Percentiles rank a stretch among this genome's conserved stretches.
These are phyloP conservation scores for Asparagopsis taxiformis DNA, from an alignment of 31 red algal species.

Conservation along the genomic window DNA sequence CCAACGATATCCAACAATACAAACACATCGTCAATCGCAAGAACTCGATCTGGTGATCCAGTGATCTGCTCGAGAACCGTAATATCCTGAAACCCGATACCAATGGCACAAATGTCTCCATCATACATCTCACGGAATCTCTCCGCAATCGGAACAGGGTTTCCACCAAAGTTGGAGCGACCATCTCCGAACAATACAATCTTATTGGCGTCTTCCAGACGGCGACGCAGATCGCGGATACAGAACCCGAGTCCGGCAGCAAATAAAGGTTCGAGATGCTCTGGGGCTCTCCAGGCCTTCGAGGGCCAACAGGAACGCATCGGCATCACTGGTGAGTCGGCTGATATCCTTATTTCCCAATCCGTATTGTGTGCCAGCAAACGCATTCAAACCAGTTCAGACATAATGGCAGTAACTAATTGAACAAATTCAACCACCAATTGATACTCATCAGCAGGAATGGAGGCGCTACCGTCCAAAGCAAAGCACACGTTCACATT, in stretches of 20 bases:
- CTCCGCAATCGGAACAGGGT: too few relatives aligned
- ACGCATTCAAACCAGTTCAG: neutral
- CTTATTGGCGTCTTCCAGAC: too few relatives aligned
- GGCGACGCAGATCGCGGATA: neutral
- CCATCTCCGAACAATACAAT: slow-evolving; percentile 29
- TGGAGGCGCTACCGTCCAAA: slow-evolving; percentile 2
- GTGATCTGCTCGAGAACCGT: too few relatives aligned
- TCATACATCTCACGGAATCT: too few relatives aligned
- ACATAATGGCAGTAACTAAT: neutral
- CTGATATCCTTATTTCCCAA: slow-evolving; percentile 6
- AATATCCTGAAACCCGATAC: too few relatives aligned
- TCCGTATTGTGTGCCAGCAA: slow-evolving; percentile 27
- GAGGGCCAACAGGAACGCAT: neutral
- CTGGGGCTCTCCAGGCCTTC: neutral
- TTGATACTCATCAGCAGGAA: neutral
- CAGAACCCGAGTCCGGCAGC: slow-evolving; percentile 5
- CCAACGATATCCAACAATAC: too few relatives aligned
- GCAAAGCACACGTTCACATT: slow-evolving; percentile 10
- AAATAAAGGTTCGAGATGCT: slow-evolving; percentile 18
- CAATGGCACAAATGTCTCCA: too few relatives aligned
- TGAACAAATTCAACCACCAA: slow-evolving; percentile 1
- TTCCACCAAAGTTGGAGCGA: slow-evolving; percentile 16
- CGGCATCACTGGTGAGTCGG: slow-evolving; percentile 10
- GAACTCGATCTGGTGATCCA: too few relatives aligned
- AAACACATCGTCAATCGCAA: too few relatives aligned